Evolutionary conservation across 306 rosid genomes (phyloP).

Genomic region (Sophora flavescens): DNA sequence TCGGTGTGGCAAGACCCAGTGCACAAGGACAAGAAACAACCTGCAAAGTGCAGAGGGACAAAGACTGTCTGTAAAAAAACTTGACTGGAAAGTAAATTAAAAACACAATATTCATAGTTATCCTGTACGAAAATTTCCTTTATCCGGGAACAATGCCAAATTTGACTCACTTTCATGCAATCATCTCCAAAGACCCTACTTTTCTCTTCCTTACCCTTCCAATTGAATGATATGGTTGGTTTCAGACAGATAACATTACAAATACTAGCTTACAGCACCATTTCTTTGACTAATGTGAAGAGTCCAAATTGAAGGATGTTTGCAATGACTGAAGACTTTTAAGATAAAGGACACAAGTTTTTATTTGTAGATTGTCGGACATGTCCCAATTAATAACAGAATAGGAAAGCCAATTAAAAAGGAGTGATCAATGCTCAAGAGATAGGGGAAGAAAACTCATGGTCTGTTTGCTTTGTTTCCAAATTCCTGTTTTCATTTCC

Average conservation of each 20-base stretch:
- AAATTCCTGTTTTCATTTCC: no score
- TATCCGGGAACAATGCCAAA: conserved; percentile 36
- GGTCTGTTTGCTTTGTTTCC: no score
- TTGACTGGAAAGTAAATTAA: conserved; percentile 14
- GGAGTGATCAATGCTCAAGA: conserved; percentile 26
- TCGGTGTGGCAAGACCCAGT: conserved; percentile 98
- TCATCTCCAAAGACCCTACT: conserved; percentile 14
- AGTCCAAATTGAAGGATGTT: conserved; percentile 21
- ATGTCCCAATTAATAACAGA: conserved; percentile 30
- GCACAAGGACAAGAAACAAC: conserved; percentile 99
- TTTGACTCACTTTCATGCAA: conserved; percentile 19
- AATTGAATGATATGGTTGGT: conserved; percentile 10
- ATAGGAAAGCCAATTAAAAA: conserved; percentile 36
- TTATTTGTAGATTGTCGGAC: conserved; percentile 17
- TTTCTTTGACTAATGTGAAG: conserved; percentile 17
- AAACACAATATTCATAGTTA: conserved; percentile 28
- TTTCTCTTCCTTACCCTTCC: conserved; percentile 13
- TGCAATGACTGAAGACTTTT: conserved; percentile 7
- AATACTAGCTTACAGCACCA: conserved; percentile 16
- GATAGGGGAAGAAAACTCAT: conserved; percentile 20
- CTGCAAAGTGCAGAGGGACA: conserved; percentile 63
- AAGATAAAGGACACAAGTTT: conserved; percentile 31
- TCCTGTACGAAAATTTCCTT: conserved; percentile 28
- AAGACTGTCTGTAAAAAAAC: neutral
- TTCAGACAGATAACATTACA: conserved; percentile 35